Evolutionary conservation across 139 green algal species (phyloP), one percentile per base, ranked within the genome.

Genomic region (Chlamydomonas applanata): DNA sequence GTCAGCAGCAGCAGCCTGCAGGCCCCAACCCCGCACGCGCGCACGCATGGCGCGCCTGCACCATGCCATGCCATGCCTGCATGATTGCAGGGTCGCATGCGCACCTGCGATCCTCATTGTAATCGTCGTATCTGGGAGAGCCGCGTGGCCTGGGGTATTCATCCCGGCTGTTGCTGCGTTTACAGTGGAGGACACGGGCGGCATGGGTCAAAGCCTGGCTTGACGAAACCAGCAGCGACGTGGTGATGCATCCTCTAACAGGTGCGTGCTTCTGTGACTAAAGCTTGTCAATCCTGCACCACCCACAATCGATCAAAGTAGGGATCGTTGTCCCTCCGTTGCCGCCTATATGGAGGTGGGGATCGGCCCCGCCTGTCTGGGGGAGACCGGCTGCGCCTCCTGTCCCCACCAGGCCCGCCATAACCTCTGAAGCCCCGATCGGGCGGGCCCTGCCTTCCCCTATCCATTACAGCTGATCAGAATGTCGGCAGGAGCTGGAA

Each of bases 301-400:
- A 66, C 24, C 29, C 59, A 66, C 59, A 66, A 29, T 22, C 59
- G 30, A 29, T 40, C 59, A 66, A 66, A 66, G n/a, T 66, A 66
- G 3, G 59, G 59, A 25, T 66, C 59, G n/a, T 35, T 30, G 17
- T 35, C 59, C 3, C 59, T 4, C 59, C 59, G 29, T 20, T 62
- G 54, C 4, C 59, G 59, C 59, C 30, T 66, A 35, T 66, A 66
- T 3, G n/a, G 59, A 40, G 59, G 59, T 40, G 59, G 59, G 3
- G 59, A 30, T 34, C n/a, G 59, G 24, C 24, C 59, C 34, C 30
- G n/a, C n/a, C 30, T 40, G 59, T 22, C 24, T 34, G 59, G 59
- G 11, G 59, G 59, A 4, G 59, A 30, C n/a, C 29, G 13, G n/a
- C 59, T 66, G n/a, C 59, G 11, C n/a, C 59, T 29, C 16, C 40